Evolutionary conservation across 2,329 filamentous ascomycete species (phyloP), one percentile per base, ranked within the genome.

Genomic region (Nemania bipapillata): DNA sequence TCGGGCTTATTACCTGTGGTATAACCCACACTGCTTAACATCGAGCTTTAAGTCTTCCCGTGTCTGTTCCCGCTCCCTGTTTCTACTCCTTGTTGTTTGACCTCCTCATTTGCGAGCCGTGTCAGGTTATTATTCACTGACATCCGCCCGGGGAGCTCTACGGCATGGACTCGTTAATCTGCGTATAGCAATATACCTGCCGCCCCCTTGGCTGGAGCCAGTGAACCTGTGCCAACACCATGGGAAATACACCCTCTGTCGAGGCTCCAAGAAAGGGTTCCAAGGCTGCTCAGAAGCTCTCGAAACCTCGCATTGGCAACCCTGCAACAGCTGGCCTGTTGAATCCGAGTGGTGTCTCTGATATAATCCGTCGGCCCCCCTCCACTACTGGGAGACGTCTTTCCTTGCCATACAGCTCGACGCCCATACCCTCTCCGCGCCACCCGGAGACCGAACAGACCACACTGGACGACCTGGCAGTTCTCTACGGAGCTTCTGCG

Each of bases 161-260:
- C 78, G 80, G 80, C 78, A 83, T 83, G 81, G 80, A 77, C 78
- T 66, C 76, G 73, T 75, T 76, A 78, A 79, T 79, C 76, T 74
- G 74, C 69, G 77, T 76, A 78, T 82, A 81, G 75, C 73, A 74
- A 75, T 75, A 71, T 76, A 70, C 71, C 72, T 77, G 73, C 77
- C 76, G 76, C 73, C 67, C 63, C 69, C 68, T 74, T 73, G 73
- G 76, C 71, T 74, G 69, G 68, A 65, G 65, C 70, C 65, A 67
- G 64, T 65, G 61, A 64, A 49, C 59, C 56, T 68, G 72, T 70
- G 52, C 47, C 65, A 65, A 69, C 74, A 78, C 65, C 72, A 87
- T 87, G 86, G 86, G 86, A 63, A 87, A 87, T 75, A 77, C 80
- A 53, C 77, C 83, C 64, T 87, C 85, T 52, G 77, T 81, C 72